A percentile compares a stretch with the other conserved stretches of the same genome.
Evolutionary conservation across 768 basidiomycete species (phyloP).

Genomic region (Pleurotus djamor): DNA sequence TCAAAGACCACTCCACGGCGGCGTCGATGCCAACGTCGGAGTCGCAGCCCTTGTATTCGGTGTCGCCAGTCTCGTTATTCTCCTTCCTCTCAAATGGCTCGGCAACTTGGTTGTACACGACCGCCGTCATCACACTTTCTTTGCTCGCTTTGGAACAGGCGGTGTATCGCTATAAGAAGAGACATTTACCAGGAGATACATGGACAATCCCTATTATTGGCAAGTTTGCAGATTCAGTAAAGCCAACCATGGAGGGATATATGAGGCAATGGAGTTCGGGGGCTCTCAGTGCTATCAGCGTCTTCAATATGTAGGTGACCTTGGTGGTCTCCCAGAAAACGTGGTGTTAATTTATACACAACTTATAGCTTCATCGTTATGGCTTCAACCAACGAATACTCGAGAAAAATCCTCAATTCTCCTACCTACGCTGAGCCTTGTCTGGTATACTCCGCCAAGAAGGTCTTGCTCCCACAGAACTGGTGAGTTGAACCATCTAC

Average conservation of each 20-base stretch:
- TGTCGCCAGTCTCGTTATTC: conserved; percentile 44
- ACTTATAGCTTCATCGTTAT: conserved; percentile 93
- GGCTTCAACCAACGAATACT: conserved; percentile 89
- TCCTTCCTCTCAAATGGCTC: conserved; percentile 24
- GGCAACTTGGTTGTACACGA: conserved; percentile 64
- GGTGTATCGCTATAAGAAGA: conserved; percentile 88
- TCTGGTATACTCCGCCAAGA: conserved; percentile 89
- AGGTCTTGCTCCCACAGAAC: conserved; percentile 86
- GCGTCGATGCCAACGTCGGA: conserved; percentile 42
- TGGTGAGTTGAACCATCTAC: conserved; percentile 50
- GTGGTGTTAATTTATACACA: conserved; percentile 1
- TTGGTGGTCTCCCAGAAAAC: background rate
- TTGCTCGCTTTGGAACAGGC: conserved; percentile 86
- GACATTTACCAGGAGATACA: conserved; percentile 76
- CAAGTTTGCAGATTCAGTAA: conserved; percentile 90
- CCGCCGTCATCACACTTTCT: conserved; percentile 62
- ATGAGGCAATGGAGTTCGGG: conserved; percentile 91
- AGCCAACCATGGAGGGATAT: conserved; percentile 91
- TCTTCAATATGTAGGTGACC: conserved; percentile 92
- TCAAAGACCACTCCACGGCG: conserved; percentile 33
- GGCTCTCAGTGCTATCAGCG: conserved; percentile 84
- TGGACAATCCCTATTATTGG: conserved; percentile 99
- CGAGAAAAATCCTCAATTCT: conserved; percentile 95
- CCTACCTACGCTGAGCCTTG: conserved; percentile 92
- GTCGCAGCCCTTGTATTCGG: conserved; percentile 34